Percentiles rank a stretch among this genome's conserved stretches.
These are phyloP conservation scores for Diaporthe vaccinii DNA, from an alignment of 2,329 filamentous ascomycete species.

Conservation along the genomic window DNA sequence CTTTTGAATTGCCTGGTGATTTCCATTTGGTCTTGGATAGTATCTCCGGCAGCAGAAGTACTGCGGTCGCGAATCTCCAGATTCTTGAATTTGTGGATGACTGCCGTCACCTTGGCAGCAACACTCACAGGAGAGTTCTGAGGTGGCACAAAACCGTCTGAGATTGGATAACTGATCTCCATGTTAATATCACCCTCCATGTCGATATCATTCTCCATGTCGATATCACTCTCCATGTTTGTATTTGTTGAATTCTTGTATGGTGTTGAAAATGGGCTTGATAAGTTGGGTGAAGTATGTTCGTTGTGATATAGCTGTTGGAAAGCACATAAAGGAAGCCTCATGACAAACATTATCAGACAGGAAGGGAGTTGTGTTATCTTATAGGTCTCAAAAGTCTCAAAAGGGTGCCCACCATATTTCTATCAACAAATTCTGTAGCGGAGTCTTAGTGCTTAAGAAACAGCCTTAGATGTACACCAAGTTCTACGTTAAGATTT, in stretches of 20 bases:
- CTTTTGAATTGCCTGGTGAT: not conserved
- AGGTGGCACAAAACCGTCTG: not conserved
- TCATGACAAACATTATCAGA: not conserved
- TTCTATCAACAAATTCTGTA: not conserved
- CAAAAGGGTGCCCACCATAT: too few relatives aligned
- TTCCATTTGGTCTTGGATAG: accelerated
- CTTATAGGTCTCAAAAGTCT: too few relatives aligned
- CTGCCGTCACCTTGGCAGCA: not conserved
- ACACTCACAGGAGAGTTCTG: not conserved
- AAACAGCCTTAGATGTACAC: not conserved
- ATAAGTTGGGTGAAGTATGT: too few relatives aligned
- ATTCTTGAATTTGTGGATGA: not conserved
- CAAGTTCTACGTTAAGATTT: not conserved
- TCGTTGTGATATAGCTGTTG: not conserved
- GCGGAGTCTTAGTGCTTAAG: not conserved
- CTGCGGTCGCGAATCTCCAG: not conserved
- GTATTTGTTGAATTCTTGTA: not conserved
- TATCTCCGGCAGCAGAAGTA: not conserved
- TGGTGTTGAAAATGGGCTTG: not conserved
- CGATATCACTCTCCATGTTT: too few relatives aligned
- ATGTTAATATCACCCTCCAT: not conserved
- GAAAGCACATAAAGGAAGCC: not conserved
- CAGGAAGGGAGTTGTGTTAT: not conserved
- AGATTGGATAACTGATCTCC: too few relatives aligned
- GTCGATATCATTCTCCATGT: not conserved